Percentiles rank a stretch among this genome's conserved stretches.
These are phyloP conservation scores for Pestalotiopsis sp. DNA, from an alignment of 2,329 filamentous ascomycete species.

Conservation along the genomic window DNA sequence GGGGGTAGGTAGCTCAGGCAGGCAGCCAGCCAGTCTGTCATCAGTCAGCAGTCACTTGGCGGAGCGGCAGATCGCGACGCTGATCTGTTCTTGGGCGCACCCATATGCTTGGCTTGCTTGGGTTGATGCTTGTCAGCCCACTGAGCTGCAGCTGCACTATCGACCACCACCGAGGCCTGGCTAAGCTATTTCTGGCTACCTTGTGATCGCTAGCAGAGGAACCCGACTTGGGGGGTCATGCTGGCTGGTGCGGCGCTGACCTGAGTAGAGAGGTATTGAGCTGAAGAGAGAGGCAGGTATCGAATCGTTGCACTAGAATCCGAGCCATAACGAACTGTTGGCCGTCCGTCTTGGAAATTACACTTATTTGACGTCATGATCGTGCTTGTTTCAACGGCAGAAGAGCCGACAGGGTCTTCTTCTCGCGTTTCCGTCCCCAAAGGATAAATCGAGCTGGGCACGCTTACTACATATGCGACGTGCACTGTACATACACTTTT, in stretches of 20 bases:
- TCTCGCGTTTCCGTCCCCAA: background rate
- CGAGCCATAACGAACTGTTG: no score
- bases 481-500: background rate
- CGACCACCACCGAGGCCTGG: background rate
- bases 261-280: background rate
- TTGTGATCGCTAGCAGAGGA: background rate
- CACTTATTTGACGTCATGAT: background rate
- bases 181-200: background rate
- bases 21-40: no score
- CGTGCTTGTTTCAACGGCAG: background rate
- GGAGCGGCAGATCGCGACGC: background rate
- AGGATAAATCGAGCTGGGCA: background rate
- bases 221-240: background rate
- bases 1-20: no score
- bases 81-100: background rate
- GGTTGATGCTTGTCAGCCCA: background rate
- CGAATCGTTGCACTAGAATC: no score
- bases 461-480: background rate
- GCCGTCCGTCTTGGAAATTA: no score
- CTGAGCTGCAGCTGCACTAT: background rate
- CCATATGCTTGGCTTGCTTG: background rate
- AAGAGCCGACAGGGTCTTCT: no score
- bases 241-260: background rate
- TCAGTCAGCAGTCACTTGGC: background rate
- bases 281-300: no score